Evolutionary conservation across 148 eudicot species (phyloP), one percentile per base, ranked within the genome.

Genomic region (Mesembryanthemum crystallinum): DNA sequence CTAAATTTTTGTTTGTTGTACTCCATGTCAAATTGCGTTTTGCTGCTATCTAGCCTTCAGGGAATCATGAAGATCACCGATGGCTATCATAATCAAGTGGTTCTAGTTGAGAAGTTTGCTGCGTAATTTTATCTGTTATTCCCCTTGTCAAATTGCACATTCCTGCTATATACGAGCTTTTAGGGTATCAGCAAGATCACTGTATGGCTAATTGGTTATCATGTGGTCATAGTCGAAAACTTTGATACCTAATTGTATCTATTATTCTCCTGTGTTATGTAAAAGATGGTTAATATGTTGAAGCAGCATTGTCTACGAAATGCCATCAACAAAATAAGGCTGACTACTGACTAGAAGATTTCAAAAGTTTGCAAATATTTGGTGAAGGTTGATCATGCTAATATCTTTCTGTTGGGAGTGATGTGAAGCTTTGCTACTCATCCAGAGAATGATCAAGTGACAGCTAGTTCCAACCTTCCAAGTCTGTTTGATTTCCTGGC

Each of bases 351-450:
- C 42, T 28, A 9, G 24, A 14, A 37, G 45, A 55, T 28, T n/a
- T 27, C 49, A 8, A 21, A 54, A 32, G 35, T 32, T 23, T 71
- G 32, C 27, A 10, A 30, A 32, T 11, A 52, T 20, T 63, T 3
- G 63, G 63, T 20, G 37, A 17, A 32, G n/a, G 29, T 63, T 77
- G 55, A 25, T 63, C 62, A 20, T 35, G 45, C 20, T 59, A 21
- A n/a, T 59, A 51, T 33, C n/a, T n/a, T 62, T 45, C 62, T 49
- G 64, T 52, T 62, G 32, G 35, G 55, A 62, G 69, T 58, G 32
- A 70, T 60, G 57, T 76, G 49, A 42, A 57, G 37, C 58, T 59
- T 58, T 35, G 72, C 27, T 66, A 11, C 35, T 69, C 58, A 28
- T 11, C 35, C 27, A 27, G 25, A 15, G 35, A 43, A 8, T 68